These are phyloP conservation scores for Seiridium cupressi DNA, from an alignment of 2,329 filamentous ascomycete species.

Conservation along the genomic window DNA sequence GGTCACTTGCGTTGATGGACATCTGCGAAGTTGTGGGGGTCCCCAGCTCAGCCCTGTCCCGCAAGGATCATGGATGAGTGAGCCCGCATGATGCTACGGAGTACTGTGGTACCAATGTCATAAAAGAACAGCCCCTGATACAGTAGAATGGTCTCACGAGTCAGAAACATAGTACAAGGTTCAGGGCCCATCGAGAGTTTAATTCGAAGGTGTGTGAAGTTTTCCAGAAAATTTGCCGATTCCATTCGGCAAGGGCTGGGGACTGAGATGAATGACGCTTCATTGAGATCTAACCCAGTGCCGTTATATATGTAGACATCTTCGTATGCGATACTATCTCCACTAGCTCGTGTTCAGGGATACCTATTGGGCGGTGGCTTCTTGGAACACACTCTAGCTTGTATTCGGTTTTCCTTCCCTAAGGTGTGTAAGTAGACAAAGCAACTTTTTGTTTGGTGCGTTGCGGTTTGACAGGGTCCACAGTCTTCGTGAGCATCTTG, in stretches of 20 bases:
- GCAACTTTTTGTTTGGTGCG: too few relatives aligned
- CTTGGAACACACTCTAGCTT: too few relatives aligned
- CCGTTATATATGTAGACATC: not conserved
- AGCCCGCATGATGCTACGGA: not conserved
- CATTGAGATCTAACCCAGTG: not conserved
- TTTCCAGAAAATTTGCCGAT: slow-evolving; percentile 4
- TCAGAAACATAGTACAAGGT: slow-evolving; percentile 1
- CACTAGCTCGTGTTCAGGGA: too few relatives aligned
- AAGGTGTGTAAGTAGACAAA: too few relatives aligned
- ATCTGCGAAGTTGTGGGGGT: slow-evolving; percentile 3
- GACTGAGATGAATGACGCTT: not conserved
- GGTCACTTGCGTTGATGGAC: slow-evolving; percentile 5
- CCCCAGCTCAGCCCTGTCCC: slow-evolving; percentile 6
- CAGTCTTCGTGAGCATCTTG: too few relatives aligned
- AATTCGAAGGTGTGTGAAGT: not conserved
- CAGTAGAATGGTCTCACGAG: not conserved
- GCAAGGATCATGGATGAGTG: not conserved
- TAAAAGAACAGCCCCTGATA: not conserved
- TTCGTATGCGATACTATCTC: too few relatives aligned
- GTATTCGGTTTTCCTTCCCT: too few relatives aligned
- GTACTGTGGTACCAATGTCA: not conserved
- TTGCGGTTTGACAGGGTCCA: too few relatives aligned
- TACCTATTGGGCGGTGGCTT: too few relatives aligned
- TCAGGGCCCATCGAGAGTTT: not conserved
- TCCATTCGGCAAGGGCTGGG: not conserved